A percentile compares a stretch with the other conserved stretches of the same genome.
These are phyloP conservation scores for Ascochyta lentis DNA, from an alignment of 2,329 filamentous ascomycete genomes.

Conservation along the genomic window DNA sequence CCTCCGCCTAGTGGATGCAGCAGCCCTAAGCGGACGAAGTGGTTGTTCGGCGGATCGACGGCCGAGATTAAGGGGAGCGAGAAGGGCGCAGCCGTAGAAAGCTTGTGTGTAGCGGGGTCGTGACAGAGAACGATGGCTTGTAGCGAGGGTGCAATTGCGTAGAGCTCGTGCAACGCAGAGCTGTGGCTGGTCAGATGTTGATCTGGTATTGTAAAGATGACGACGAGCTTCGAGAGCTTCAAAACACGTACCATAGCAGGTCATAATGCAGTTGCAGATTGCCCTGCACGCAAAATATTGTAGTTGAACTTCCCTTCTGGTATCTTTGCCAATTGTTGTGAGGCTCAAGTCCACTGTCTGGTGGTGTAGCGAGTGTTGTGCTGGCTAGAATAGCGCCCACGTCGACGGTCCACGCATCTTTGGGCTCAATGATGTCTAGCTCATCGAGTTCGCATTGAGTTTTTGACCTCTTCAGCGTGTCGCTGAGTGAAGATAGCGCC, in stretches of 20 bases:
- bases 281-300: constrained; percentile 46
- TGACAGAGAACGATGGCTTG: constrained; percentile 46
- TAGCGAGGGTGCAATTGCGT: constrained; percentile 39
- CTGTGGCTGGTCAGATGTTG: constrained; percentile 23
- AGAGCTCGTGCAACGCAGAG: constrained; percentile 38
- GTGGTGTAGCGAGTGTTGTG: constrained; percentile 27
- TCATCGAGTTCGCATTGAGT: constrained; percentile 47
- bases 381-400: constrained; percentile 39
- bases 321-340: constrained; percentile 40
- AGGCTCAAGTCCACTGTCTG: constrained; percentile 24
- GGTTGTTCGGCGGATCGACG: constrained; percentile 41
- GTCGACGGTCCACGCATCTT: constrained; percentile 45
- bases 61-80: constrained; percentile 45
- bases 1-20: constrained; percentile 55
- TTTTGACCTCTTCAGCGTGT: constrained; percentile 44
- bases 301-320: constrained; percentile 23
- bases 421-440: constrained; percentile 35
- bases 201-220: not conserved
- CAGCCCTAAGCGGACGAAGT: constrained; percentile 51
- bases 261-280: constrained; percentile 45
- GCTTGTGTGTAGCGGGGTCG: constrained; percentile 39
- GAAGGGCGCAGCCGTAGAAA: constrained; percentile 31
- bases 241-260: constrained; percentile 40
- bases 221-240: not conserved
- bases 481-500: constrained; percentile 24